Conservation (phyloP, 345 rosid genomes). For the Populus nigra region DNA sequence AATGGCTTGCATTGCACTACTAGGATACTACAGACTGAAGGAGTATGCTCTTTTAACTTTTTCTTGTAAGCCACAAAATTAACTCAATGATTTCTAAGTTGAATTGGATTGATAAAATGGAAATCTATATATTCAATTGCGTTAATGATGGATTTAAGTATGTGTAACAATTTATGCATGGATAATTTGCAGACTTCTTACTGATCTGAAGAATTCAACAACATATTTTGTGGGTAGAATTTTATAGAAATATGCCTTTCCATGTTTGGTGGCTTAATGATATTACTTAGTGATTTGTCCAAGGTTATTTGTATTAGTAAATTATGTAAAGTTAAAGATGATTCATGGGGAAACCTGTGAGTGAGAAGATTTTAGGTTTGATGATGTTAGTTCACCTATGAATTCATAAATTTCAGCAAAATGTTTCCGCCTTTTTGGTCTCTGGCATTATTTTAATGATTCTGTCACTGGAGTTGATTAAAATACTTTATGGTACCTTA, state of each 20-base stretch:
- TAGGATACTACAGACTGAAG: slow-evolving; percentile 72
- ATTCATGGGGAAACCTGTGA: neutral
- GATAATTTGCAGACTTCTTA: neutral
- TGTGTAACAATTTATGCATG: neutral
- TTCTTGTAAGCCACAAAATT: neutral
- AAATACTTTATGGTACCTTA: neutral
- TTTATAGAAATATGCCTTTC: neutral
- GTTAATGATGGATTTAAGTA: neutral
- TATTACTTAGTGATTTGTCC: neutral
- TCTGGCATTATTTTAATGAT: neutral
- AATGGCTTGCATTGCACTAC: slow-evolving; percentile 83
- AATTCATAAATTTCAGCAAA: neutral
- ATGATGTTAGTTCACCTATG: neutral
- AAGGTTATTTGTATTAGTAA: neutral
- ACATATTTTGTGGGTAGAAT: neutral
- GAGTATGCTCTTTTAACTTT: slow-evolving; percentile 43
- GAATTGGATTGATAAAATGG: neutral
- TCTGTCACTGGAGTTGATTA: neutral
- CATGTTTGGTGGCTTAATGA: neutral
- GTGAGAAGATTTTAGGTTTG: neutral
- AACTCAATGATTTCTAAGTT: neutral
- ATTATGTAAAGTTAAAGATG: neutral
- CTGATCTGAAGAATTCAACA: neutral
- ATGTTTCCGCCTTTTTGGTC: neutral
- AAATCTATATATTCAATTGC: neutral